phyloP scores from a whole-genome alignment of 192 early-diverging fungal species.

The Umbelopsis vinacea region DNA sequence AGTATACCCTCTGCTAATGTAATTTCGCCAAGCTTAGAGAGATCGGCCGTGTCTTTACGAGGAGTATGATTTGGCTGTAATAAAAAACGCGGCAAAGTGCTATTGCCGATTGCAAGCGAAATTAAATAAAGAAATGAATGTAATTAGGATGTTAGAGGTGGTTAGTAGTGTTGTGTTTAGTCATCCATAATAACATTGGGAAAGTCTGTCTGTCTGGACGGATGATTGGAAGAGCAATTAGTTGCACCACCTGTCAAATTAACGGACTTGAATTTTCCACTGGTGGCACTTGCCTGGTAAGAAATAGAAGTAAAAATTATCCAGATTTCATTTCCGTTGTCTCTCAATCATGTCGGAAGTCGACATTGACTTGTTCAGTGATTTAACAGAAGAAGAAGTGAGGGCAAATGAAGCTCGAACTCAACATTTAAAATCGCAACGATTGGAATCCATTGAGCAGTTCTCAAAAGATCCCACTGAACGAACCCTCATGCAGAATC shows the following conservation, averaged over 20 bases:
- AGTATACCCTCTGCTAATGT: slow-evolving; percentile 11
- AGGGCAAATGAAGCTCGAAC: background rate
- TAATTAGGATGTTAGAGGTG: background rate
- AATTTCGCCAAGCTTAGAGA: background rate
- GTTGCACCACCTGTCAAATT: too few species aligned
- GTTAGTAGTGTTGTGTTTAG: too few species aligned
- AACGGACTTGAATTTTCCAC: too few species aligned
- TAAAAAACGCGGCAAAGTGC: background rate
- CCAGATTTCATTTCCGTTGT: too few species aligned
- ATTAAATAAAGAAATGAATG: background rate
- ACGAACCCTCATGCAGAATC: slow-evolving; percentile 10
- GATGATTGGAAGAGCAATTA: too few species aligned
- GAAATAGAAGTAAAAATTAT: too few species aligned
- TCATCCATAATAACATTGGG: too few species aligned
- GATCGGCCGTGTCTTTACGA: too few species aligned
- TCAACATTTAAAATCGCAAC: background rate
- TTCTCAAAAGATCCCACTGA: slow-evolving; percentile 36
- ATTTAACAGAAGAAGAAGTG: slow-evolving; percentile 39
- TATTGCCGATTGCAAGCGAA: background rate
- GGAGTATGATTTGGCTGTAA: too few species aligned
- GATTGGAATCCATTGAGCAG: background rate
- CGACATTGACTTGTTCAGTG: slow-evolving; percentile 48
- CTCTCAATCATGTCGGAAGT: background rate
- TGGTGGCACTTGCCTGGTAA: too few species aligned
- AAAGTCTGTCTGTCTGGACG: too few species aligned